Evolutionary conservation across 768 basidiomycete genomes (phyloP), one percentile per base, ranked within the genome.

Genomic region (Symmetrospora coprosmae): DNA sequence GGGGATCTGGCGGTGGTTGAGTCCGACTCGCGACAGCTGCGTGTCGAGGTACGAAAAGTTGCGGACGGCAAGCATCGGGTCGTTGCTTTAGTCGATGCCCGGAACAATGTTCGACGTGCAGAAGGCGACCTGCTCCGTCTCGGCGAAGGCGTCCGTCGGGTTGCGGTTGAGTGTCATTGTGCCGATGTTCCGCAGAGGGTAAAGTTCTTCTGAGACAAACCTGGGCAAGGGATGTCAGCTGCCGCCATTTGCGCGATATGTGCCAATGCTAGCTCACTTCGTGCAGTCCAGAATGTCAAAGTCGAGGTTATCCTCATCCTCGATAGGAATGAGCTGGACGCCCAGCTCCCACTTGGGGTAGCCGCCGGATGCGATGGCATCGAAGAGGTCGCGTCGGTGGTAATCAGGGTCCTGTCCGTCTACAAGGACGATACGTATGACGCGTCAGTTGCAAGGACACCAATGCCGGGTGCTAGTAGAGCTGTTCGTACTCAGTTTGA

Each of bases 41-140:
- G 87, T 89, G 70, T 92, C 87, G 65, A 83, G 80, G 74, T 91
- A 90, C 0, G 82, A 84, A 73, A 89, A 88, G 73, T 87, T 87
- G 38, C 89, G 78, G 3, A 84, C 83, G 73, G 85, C 84, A n/a
- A 88, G 75, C 27, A 88, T 73, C 2, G 86, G 86, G 66, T 87
- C 85, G 50, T 69, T 85, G 79, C 66, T 80, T 82, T 74, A 75
- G 65, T 76, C 76, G 67, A 77, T 75, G 58, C 83, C 74, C 48
- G 83, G 81, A 8, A 68, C 67, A 37, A 71, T 72, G 64, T 69
- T 67, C 45, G 74, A 65, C 1, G 87, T 91, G 72, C 86, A 91
- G 72, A 88, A 91, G 0, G 87, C 88, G 51, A 83, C 83, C 72
- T 89, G 87, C 72, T 92, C 89, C 5, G 81, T 81, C 74, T 91